These are phyloP conservation scores for Backusella australiensis DNA, from an alignment of 192 early-diverging fungal genomes.

Conservation along the genomic window DNA sequence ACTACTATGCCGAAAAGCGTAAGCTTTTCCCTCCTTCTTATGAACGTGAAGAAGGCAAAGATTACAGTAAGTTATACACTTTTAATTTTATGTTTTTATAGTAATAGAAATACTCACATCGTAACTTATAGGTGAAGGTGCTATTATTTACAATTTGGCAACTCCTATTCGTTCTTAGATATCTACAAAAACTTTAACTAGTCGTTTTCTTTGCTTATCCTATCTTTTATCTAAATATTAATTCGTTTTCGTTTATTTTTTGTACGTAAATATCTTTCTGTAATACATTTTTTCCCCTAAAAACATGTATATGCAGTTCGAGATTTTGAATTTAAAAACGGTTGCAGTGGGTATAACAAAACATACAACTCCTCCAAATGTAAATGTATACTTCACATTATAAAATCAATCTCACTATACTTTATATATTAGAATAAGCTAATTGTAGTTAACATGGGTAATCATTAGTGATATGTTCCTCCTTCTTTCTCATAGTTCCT, in stretches of 20 bases:
- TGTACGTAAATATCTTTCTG: background rate
- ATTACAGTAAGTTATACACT: slow-evolving; percentile 42
- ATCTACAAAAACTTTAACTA: background rate
- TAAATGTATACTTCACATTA: too few relatives aligned
- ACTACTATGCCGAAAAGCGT: slow-evolving; percentile 60
- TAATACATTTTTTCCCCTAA: background rate
- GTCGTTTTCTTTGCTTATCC: background rate
- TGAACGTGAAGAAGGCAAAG: slow-evolving; percentile 47
- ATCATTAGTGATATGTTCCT: too few relatives aligned
- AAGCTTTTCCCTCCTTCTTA: slow-evolving; percentile 54
- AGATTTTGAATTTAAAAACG: background rate
- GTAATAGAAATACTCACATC: background rate
- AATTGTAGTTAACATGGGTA: too few relatives aligned
- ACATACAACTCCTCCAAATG: too few relatives aligned
- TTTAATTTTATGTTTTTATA: background rate
- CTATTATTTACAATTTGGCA: slow-evolving; percentile 57
- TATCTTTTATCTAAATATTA: background rate
- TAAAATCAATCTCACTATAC: too few relatives aligned
- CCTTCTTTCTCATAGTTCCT: too few relatives aligned
- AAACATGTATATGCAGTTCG: background rate
- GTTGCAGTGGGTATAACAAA: too few relatives aligned
- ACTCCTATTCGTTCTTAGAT: slow-evolving; percentile 45
- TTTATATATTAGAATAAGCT: too few relatives aligned
- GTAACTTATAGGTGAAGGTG: slow-evolving; percentile 33
- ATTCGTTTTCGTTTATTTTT: background rate